These are phyloP conservation scores for Protomyces gravidus DNA, from an alignment of 1,139 yeast genomes.

Conservation along the genomic window DNA sequence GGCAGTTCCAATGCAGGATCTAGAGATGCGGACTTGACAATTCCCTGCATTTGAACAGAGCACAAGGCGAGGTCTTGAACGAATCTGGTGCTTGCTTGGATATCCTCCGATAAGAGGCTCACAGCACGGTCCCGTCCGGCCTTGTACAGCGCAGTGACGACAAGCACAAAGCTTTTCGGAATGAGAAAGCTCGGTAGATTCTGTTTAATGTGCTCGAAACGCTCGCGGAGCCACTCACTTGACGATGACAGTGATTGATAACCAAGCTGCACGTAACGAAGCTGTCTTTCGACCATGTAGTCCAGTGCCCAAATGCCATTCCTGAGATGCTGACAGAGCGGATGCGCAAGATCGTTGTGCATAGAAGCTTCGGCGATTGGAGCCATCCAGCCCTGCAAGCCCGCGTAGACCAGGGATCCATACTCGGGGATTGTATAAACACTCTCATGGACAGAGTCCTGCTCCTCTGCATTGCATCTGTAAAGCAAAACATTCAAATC, in stretches of 20 bases:
- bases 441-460: slow-evolving; percentile 71
- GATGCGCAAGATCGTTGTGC: slow-evolving; percentile 75
- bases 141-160: slow-evolving; percentile 74
- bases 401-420: slow-evolving; percentile 78
- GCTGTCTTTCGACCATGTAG: slow-evolving; percentile 60
- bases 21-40: slow-evolving; percentile 68
- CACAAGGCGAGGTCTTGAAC: slow-evolving; percentile 75
- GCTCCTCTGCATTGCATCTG: slow-evolving; percentile 80
- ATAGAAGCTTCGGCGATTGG: slow-evolving; percentile 60
- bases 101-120: slow-evolving; percentile 51
- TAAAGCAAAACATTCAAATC: slow-evolving; percentile 74
- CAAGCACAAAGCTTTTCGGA: slow-evolving; percentile 81
- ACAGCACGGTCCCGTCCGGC: slow-evolving; percentile 70
- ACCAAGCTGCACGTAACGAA: slow-evolving; percentile 47
- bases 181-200: slow-evolving; percentile 70
- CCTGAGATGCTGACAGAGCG: slow-evolving; percentile 74
- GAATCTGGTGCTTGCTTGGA: slow-evolving; percentile 63
- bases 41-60: slow-evolving; percentile 83
- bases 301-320: slow-evolving; percentile 88
- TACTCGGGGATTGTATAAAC: slow-evolving; percentile 66
- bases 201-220: slow-evolving; percentile 59
- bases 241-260: slow-evolving; percentile 52
- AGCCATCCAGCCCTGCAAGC: slow-evolving; percentile 87
- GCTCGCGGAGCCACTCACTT: slow-evolving; percentile 61
- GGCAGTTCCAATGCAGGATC: slow-evolving; percentile 59